Conservation (phyloP, 2,329 filamentous ascomycete genomes). For the Microcera coccophila region DNA sequence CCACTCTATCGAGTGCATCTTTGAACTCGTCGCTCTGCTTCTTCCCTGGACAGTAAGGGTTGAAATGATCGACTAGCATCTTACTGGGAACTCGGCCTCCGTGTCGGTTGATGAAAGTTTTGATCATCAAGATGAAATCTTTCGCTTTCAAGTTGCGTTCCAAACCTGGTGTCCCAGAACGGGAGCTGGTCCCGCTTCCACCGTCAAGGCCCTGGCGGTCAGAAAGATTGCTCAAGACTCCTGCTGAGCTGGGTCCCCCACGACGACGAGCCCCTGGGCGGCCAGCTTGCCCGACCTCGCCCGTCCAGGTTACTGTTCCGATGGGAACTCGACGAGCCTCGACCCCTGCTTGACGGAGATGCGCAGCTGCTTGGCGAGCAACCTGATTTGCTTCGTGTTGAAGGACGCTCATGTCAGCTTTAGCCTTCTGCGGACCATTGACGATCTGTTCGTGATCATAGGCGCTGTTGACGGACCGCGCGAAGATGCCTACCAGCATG, state of each 20-base stretch:
- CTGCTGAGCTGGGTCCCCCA: constrained; percentile 50
- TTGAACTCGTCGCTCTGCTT: constrained; percentile 78
- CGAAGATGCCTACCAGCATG: constrained; percentile 85
- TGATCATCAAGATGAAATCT: constrained; percentile 69
- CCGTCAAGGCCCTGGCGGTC: constrained; percentile 51
- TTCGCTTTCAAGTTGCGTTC: constrained; percentile 46
- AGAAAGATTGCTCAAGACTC: constrained; percentile 55
- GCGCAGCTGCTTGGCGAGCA: constrained; percentile 71
- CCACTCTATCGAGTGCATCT: constrained; percentile 71
- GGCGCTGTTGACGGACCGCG: constrained; percentile 82
- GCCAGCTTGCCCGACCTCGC: constrained; percentile 73
- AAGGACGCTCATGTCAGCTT: constrained; percentile 73
- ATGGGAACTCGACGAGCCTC: constrained; percentile 69
- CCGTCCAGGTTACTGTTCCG: constrained; percentile 92
- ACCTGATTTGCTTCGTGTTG: constrained; percentile 77
- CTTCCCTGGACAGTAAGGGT: constrained; percentile 62
- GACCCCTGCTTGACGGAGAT: constrained; percentile 69
- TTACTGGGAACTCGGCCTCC: constrained; percentile 77
- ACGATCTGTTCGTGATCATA: constrained; percentile 92
- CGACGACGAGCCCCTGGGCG: constrained; percentile 56
- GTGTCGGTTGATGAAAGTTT: constrained; percentile 72
- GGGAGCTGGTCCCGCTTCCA: constrained; percentile 42
- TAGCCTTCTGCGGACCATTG: constrained; percentile 65
- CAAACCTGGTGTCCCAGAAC: constrained; percentile 41
- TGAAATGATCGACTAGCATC: constrained; percentile 86